Conservation (phyloP, 2,329 filamentous ascomycete genomes). For the Fusarium kyushuense region DNA sequence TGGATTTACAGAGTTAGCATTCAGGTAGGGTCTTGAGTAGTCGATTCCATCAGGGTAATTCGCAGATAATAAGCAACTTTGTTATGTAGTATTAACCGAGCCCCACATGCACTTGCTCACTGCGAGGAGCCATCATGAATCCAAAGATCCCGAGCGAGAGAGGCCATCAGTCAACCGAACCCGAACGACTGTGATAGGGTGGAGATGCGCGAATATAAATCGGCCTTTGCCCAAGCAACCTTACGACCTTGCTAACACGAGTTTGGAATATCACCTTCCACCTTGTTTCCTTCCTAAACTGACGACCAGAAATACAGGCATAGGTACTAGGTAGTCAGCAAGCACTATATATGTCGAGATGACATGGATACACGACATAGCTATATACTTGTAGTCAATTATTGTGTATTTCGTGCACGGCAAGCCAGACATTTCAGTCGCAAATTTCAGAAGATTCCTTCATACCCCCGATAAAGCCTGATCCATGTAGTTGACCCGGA, state of each 20-base stretch:
- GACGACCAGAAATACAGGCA: not conserved
- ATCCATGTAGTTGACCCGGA: conserved; percentile 13
- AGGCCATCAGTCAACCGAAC: conserved; percentile 14
- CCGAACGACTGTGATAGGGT: conserved; percentile 46
- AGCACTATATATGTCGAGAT: conserved; percentile 1
- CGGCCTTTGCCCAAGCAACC: conserved; percentile 39
- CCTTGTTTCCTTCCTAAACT: conserved; percentile 1
- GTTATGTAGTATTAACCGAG: conserved; percentile 1
- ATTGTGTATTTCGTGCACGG: conserved; percentile 1
- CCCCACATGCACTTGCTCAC: conserved; percentile 11
- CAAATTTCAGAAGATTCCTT: conserved; percentile 9
- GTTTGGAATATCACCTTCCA: not conserved
- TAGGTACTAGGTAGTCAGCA: no score
- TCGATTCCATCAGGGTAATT: conserved; percentile 28
- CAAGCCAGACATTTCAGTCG: conserved; percentile 11
- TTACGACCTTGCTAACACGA: conserved; percentile 9
- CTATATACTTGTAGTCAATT: not conserved
- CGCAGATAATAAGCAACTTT: conserved; percentile 3
- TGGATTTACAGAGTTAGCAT: not conserved
- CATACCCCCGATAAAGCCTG: conserved; percentile 18
- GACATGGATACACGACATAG: not conserved
- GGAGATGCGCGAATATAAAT: conserved; percentile 55
- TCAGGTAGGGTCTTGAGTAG: conserved; percentile 6
- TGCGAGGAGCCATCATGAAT: conserved; percentile 31
- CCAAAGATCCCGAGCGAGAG: conserved; percentile 30